Evolutionary conservation across 2,329 filamentous ascomycete genomes (phyloP), one percentile per base, ranked within the genome.

Genomic region (Xylariaceae sp.): DNA sequence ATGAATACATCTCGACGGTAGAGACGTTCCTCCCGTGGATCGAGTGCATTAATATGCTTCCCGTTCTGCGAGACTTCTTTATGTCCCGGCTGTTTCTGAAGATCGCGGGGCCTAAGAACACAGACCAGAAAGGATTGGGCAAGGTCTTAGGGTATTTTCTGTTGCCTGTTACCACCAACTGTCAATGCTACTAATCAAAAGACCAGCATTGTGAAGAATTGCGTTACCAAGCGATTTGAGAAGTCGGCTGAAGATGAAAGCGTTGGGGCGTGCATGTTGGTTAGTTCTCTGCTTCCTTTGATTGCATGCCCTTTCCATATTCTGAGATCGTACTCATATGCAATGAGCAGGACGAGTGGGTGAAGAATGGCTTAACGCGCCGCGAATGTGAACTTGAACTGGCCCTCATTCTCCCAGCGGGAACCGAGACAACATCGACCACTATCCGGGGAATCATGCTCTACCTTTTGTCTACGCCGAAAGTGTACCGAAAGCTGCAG

Each of bases 331-430:
- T 11, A 11, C 53, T 57, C 37, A 57, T 30, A 23, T 9, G 37
- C 37, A 10, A 44, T 9, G 3, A 9, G 10, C 37, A 69, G 67
- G 66, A 66, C 49, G 66, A 67, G 39, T 69, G 68, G 68, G 63
- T 69, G 4, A 66, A 63, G 11, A 55, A 66, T 15, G 67, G 65
- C 6, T 41, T 69, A 51, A 64, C 65, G n/a, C 65, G 57, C 1
- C 59, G 60, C 2, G 65, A 70, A 57, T 67, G 64, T n/a, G 65
- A 69, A 47, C 34, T 68, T 11, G 68, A 70, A 49, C 51, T 69
- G n/a, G 59, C 64, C 8, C 10, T 68, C 5, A 66, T 69, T 17
- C n/a, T 69, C 3, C 63, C 64, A 9, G 65, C 67, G 6, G 67
- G 66, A 13, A 61, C 62, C 8, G 67, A 69, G 47, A 69, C 67